Evolutionary conservation across 2,329 filamentous ascomycete species (phyloP).

Genomic region (Hypoxylon sp.): DNA sequence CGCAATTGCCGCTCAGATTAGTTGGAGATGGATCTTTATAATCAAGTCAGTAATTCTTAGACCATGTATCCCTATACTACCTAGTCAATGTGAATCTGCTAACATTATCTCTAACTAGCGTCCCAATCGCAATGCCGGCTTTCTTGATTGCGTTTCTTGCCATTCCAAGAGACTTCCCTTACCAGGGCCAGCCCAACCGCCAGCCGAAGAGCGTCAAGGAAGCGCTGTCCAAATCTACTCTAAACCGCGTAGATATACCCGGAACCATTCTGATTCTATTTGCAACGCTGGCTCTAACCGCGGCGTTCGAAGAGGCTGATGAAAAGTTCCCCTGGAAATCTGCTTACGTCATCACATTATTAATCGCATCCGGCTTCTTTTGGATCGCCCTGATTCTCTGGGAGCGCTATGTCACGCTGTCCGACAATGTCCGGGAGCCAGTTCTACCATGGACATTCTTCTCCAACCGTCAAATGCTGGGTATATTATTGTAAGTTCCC

Average conservation of each 20-base stretch:
- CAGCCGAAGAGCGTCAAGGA: not conserved
- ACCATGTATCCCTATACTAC: not conserved
- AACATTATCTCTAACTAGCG: not conserved
- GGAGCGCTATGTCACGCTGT: slow-evolving; percentile 4
- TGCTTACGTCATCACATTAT: slow-evolving; percentile 40
- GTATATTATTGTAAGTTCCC: slow-evolving; percentile 11
- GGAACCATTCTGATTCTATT: slow-evolving; percentile 3
- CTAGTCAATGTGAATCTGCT: not conserved
- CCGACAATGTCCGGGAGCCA: not conserved
- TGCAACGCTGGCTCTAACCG: slow-evolving; percentile 10
- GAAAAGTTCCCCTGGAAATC: slow-evolving; percentile 37
- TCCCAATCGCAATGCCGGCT: slow-evolving; percentile 2
- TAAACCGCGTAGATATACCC: slow-evolving; percentile 38
- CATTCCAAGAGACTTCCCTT: slow-evolving; percentile 32
- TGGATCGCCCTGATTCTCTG: slow-evolving; percentile 13
- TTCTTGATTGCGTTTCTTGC: slow-evolving; percentile 23
- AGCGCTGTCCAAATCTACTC: not conserved
- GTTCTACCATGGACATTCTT: slow-evolving; percentile 9
- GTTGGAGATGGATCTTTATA: slow-evolving; percentile 17
- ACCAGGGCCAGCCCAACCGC: slow-evolving; percentile 11
- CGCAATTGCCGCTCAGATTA: slow-evolving; percentile 1
- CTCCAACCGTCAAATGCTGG: slow-evolving; percentile 8
- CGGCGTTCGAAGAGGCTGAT: slow-evolving; percentile 36
- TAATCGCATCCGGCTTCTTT: slow-evolving; percentile 12
- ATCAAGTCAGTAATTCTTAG: not conserved